Conservation (phyloP, 1,139 yeast species). For the Candida anutae region DNA sequence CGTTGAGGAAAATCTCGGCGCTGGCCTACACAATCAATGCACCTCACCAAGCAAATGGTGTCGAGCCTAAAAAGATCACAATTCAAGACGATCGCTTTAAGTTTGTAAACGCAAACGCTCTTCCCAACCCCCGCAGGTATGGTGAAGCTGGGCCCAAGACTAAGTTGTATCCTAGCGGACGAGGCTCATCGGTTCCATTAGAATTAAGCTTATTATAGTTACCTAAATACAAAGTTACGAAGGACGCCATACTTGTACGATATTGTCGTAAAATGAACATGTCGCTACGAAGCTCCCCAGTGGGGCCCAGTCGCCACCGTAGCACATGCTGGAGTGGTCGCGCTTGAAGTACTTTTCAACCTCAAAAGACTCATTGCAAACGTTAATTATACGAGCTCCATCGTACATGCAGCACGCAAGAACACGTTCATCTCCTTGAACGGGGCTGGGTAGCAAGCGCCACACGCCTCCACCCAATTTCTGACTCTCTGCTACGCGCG, state of each 20-base stretch:
- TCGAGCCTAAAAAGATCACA: constrained; percentile 24
- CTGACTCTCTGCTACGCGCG: constrained; percentile 31
- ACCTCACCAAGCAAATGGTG: constrained; percentile 10
- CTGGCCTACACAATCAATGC: constrained; percentile 48
- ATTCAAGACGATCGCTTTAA: constrained; percentile 72
- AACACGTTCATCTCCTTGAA: constrained; percentile 33
- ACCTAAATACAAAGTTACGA: neutral
- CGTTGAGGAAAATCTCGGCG: constrained; percentile 47
- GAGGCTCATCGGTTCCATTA: constrained; percentile 90
- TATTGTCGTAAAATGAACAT: constrained; percentile 85
- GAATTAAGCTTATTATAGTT: constrained; percentile 35
- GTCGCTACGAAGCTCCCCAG: constrained; percentile 50
- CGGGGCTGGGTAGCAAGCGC: constrained; percentile 68
- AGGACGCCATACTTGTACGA: constrained; percentile 64
- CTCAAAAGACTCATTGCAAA: constrained; percentile 23
- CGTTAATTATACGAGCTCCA: constrained; percentile 66
- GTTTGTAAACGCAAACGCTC: constrained; percentile 57
- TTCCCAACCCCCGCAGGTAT: constrained; percentile 80
- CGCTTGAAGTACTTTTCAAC: constrained; percentile 48
- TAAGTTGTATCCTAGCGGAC: constrained; percentile 89
- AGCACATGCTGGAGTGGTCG: constrained; percentile 87
- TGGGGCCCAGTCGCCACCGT: constrained; percentile 84
- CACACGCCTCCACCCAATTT: constrained; percentile 92
- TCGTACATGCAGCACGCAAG: constrained; percentile 92
- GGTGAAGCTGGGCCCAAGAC: constrained; percentile 41